Base-by-base conservation (phyloP, 805 yeast genomes). In the Wickerhamomyces kurtzmanii region DNA sequence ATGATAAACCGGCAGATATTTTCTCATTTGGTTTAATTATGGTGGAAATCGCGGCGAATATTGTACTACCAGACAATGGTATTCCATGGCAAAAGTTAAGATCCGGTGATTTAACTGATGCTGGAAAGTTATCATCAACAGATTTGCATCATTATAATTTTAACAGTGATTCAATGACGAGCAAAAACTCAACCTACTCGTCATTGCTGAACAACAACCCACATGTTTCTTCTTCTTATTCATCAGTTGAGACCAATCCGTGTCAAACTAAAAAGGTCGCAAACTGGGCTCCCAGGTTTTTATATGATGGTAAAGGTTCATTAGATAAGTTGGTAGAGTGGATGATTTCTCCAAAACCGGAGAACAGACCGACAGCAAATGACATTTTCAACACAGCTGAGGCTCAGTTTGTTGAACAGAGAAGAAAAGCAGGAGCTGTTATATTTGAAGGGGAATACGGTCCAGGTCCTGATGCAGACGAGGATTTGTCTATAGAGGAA, bases 371-470 rank as follows among this genome's bases (percentile, higher is more conserved):
- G n/a, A 72, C 78, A 5, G 89, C 94, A 0, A 66, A 59, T 16
- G 71, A 74, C 34, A 63, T 91, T n/a, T 55, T 91, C 31, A 67
- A 62, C 30, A 64, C 76, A 38, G 71, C 68, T 26, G 96, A 91
- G 50, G 75, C 91, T 36, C 64, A 68, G 25, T 68, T 76, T 33
- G 87, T 91, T 22, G 95, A 87, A 38, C 55, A 66, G 30, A 67
- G 89, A 34, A 65, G 96, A 29, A 81, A 80, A 48, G 83, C 94
- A 5, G 96, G 97, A 5, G 96, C 96, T 4, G 80, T 87, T 3
- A 81, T 91, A 37, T 91, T 78, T 45, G 98, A 89, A 57, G 97
- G 96, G 12, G 96, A 91, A 40, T 86, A 69, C 50, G 98, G 97
- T 0, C 95, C 96, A 2, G 60, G 62, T 33, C 77, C 82, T 0